Base-by-base conservation (phyloP, 768 basidiomycete species). In the Candolleomyces aberdarensis region DNA sequence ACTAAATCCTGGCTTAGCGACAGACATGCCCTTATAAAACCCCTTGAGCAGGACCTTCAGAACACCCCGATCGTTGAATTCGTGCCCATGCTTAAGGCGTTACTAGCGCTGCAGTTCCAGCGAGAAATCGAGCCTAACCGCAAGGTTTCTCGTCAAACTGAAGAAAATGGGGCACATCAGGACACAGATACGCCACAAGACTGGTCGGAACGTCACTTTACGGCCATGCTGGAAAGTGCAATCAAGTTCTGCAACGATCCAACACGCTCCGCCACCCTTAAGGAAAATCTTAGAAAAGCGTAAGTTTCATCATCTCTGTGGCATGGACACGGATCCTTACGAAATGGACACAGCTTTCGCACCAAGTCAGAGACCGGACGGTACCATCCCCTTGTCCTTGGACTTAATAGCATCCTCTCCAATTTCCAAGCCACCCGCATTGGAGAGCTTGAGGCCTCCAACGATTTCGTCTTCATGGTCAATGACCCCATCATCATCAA, bases 241-340 rank as follows among this genome's bases (percentile, higher is more conserved):
- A 29, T 57, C 15, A 26, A 29, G 15, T 57, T 57, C 26, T 57
- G 56, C 46, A 57, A 57, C 56, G 56, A 49, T 32, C 9, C 19
- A 19, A 48, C 9, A 3, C 40, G 47, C 36, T 14, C 44, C 13
- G 5, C 40, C 13, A 19, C 2, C 11, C 11, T 57, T 29, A 57
- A 48, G 56, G 20, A 19, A 1, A 6, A 48, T 6, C 26, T 57
- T 19, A 10, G 15, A 48, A 17, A 32, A 57, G 47, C 22, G 56
- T 57, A 26, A 46, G 56, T 47, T 17, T 5, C 29, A 19, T 15
- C 9, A 26, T 36, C 11, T 17, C 10, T 48, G 9, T 17, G 5
- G n/a, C 40, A 14, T 26, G 1, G 36, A 11, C 11, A 36, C 36
- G 11, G 6, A 36, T 36, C 11, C 36, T 36, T 11, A 36, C 11